Evolutionary conservation across 2,329 filamentous ascomycete genomes (phyloP), one percentile per base, ranked within the genome.

Genomic region (Neophaeococcomyces mojaviensis): DNA sequence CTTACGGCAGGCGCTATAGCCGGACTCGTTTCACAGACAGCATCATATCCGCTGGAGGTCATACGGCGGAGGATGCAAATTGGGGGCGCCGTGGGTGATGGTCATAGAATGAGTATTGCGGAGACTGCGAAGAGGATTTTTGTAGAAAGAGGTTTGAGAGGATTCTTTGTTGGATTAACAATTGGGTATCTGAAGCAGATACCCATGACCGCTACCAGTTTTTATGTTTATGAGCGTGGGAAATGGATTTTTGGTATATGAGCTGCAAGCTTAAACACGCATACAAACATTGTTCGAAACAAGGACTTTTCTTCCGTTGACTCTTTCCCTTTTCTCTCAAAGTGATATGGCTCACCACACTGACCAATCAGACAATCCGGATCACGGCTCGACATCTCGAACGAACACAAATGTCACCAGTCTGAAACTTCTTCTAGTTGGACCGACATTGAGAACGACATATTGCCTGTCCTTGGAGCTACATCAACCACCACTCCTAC

Each of bases 131-230:
- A 68, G 53, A 76, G 81, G 61, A 92, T 98, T 52, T 81, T 81
- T 55, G 69, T 75, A 37, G 88, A 96, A 67, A 76, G 75, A 47
- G 92, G 92, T 0, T 67, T 82, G 49, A 74, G 77, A 41, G 92
- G 92, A 0, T 97, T 95, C 69, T 98, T 88, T 65, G 83, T 97
- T 9, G 92, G 92, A 0, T 68, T 98, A 62, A 87, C 85, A 1
- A 96, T 98, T 65, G 92, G 92, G 6, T 98, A 97, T 65, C 78
- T 88, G 60, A 98, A 98, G 70, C 79, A 97, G 42, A 75, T 96
- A 51, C 92, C 92, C 3, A 84, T 98, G 86, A 80, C 70, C 22
- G 92, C 92, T 10, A 79, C 77, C 13, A 77, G 77, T 52, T 84
- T 84, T 62, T 82, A 76, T 60, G 79, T 79, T 15, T 84, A 84